phyloP scores from a whole-genome alignment of 116 monocot genomes.

The Zostera marina region DNA sequence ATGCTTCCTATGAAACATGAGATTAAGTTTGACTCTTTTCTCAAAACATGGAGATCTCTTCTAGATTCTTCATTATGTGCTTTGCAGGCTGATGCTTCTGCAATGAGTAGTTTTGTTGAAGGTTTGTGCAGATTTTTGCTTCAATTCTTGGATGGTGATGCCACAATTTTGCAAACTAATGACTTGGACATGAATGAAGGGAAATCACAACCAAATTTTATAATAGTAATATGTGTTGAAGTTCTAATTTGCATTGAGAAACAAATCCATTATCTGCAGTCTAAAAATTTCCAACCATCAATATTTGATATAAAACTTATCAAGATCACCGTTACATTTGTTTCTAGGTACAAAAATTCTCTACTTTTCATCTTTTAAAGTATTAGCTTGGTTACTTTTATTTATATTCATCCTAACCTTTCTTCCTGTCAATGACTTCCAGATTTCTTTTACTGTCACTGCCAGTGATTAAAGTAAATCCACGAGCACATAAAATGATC shows the following conservation, averaged over 20 bases:
- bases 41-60: slow-evolving; percentile 29
- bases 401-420: background rate
- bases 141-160: slow-evolving; percentile 15
- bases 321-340: slow-evolving; percentile 16
- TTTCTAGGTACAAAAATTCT: slow-evolving; percentile 21
- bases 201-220: slow-evolving; percentile 5
- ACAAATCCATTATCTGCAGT: slow-evolving; percentile 12
- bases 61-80: slow-evolving; percentile 5
- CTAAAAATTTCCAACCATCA: slow-evolving; percentile 1
- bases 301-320: slow-evolving; percentile 8
- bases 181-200: background rate
- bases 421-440: background rate
- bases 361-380: background rate
- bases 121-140: slow-evolving; percentile 13
- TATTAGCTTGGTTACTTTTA: background rate
- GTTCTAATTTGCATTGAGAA: slow-evolving; percentile 14
- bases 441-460: background rate
- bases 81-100: slow-evolving; percentile 1
- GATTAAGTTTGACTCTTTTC: slow-evolving; percentile 14
- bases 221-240: slow-evolving; percentile 15
- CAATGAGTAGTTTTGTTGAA: slow-evolving; percentile 9
- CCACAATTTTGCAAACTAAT: background rate
- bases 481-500: slow-evolving; percentile 5
- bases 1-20: slow-evolving; percentile 14
- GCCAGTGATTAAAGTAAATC: background rate